Percentiles rank a stretch among this genome's conserved stretches.
These are phyloP conservation scores for Suhomyces xylopsoci DNA, from an alignment of 805 yeast species.

Conservation along the genomic window DNA sequence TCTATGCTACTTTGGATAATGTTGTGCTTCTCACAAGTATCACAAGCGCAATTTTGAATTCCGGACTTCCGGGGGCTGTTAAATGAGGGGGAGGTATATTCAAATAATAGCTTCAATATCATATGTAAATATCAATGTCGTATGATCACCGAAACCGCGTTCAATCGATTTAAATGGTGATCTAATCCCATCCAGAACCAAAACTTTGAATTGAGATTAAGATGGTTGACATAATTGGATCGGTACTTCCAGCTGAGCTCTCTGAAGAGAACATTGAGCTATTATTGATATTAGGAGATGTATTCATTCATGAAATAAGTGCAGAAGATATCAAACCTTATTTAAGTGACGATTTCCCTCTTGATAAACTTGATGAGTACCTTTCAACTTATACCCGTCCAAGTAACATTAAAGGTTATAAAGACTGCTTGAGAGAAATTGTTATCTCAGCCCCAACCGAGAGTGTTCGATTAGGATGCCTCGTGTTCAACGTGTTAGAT, in stretches of 20 bases:
- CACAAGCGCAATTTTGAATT: not conserved
- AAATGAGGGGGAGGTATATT: not conserved
- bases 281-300: slow-evolving; percentile 31
- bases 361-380: slow-evolving; percentile 29
- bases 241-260: not conserved
- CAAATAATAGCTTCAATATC: not conserved
- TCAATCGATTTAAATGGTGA: not conserved
- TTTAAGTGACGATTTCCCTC: slow-evolving; percentile 24
- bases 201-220: not conserved
- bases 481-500: slow-evolving; percentile 25
- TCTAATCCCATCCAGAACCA: not conserved
- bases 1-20: not conserved
- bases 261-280: not conserved
- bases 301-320: slow-evolving; percentile 29
- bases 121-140: not conserved
- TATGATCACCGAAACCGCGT: not conserved
- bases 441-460: slow-evolving; percentile 16
- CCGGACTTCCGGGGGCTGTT: not conserved
- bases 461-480: slow-evolving; percentile 21
- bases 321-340: slow-evolving; percentile 25
- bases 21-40: not conserved
- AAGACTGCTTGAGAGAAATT: slow-evolving; percentile 12
- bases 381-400: slow-evolving; percentile 23
- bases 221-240: not conserved
- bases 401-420: slow-evolving; percentile 27